Evolutionary conservation across 768 basidiomycete species (phyloP).

Genomic region (Goffeauzyma gilvescens): DNA sequence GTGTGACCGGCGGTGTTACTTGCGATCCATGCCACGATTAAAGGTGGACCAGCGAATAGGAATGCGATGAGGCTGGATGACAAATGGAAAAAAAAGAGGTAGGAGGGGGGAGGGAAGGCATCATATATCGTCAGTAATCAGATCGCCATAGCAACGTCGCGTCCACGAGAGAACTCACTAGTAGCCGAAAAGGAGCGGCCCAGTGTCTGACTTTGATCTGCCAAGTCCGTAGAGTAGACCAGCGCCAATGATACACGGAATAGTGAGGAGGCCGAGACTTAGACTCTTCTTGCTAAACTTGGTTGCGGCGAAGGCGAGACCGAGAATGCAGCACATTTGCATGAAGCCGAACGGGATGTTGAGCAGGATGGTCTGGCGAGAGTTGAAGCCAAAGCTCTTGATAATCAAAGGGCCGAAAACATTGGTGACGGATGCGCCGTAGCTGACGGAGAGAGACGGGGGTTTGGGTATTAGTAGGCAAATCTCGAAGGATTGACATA

Average conservation of each 20-base stretch:
- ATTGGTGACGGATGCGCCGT: conserved; percentile 17
- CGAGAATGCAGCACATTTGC: conserved; percentile 21
- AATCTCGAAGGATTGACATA: neutral
- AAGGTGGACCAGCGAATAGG: too few relatives aligned
- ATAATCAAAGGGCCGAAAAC: conserved; percentile 37
- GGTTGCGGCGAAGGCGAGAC: conserved; percentile 16
- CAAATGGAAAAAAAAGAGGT: too few relatives aligned
- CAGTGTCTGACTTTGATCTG: conserved; percentile 11
- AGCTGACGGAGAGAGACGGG: neutral
- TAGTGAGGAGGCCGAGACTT: conserved; percentile 14
- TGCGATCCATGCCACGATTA: conserved; percentile 13
- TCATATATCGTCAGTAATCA: too few relatives aligned
- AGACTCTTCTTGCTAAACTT: conserved; percentile 18
- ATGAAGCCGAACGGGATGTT: conserved; percentile 25
- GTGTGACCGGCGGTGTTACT: conserved; percentile 23
- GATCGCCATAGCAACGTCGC: too few relatives aligned
- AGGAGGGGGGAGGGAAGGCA: too few relatives aligned
- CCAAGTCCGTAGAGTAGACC: conserved; percentile 20
- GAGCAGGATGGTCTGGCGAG: conserved; percentile 14
- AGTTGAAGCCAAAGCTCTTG: conserved; percentile 17
- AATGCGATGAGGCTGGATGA: too few relatives aligned
- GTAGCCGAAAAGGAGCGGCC: conserved; percentile 23
- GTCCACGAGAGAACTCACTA: too few relatives aligned
- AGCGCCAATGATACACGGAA: conserved; percentile 20
- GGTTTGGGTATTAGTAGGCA: neutral